Conservation (phyloP, 2,329 filamentous ascomycete genomes). For the Colletotrichum eleusines region DNA sequence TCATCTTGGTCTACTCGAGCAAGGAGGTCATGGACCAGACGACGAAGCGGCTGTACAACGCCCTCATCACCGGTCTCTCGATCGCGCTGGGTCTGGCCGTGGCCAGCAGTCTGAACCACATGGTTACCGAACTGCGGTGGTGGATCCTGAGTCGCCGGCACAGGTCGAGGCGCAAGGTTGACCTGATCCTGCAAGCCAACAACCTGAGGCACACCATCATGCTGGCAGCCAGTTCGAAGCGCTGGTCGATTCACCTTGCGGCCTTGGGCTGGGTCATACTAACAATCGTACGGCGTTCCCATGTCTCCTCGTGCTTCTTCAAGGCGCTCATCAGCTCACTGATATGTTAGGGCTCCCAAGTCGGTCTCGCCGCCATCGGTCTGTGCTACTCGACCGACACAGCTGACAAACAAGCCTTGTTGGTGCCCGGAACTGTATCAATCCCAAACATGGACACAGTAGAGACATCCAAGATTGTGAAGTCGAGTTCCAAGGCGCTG, state of each 20-base stretch:
- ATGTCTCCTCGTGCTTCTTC: too few species aligned
- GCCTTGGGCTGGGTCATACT: constrained; percentile 49
- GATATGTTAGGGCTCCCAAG: constrained; percentile 53
- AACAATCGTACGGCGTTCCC: constrained; percentile 46
- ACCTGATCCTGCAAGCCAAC: constrained; percentile 49
- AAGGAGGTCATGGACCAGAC: constrained; percentile 48
- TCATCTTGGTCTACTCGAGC: constrained; percentile 47
- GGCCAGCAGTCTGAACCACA: constrained; percentile 56
- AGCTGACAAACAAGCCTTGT: constrained; percentile 50
- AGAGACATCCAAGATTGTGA: constrained; percentile 48
- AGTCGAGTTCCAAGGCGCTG: constrained; percentile 42
- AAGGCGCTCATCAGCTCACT: neutral
- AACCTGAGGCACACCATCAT: constrained; percentile 48
- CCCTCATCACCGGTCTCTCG: constrained; percentile 57
- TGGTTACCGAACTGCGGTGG: constrained; percentile 60
- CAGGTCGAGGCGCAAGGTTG: constrained; percentile 53
- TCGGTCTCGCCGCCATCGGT: constrained; percentile 57
- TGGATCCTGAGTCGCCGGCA: constrained; percentile 55
- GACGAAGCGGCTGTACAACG: constrained; percentile 57
- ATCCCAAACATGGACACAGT: constrained; percentile 54
- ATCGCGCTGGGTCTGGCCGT: constrained; percentile 58
- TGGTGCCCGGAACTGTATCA: constrained; percentile 50
- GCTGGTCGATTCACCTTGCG: constrained; percentile 46
- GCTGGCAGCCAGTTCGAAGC: constrained; percentile 47
- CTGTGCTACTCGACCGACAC: constrained; percentile 58